phyloP scores from a whole-genome alignment of 2,329 filamentous ascomycete species.

The Ceratocystis harringtonii region DNA sequence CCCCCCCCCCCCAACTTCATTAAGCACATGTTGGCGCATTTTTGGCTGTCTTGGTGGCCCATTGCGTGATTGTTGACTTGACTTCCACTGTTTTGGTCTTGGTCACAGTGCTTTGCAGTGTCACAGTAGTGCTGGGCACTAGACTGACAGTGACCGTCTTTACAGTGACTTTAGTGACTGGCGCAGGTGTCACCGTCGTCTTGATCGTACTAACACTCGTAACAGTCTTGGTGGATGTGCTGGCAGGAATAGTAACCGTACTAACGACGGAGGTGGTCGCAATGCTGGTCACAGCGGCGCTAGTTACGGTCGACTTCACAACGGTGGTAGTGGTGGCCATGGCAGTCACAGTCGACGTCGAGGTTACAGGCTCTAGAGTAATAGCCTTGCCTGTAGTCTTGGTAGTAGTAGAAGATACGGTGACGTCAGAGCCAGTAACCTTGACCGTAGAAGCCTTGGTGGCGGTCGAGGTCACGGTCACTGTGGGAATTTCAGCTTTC shows the following conservation, averaged over 20 bases:
- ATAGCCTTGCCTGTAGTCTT: slow-evolving; percentile 3
- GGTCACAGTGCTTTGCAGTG: slow-evolving; percentile 4
- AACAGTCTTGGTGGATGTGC: not conserved
- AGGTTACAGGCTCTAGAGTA: not conserved
- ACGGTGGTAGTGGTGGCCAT: not conserved
- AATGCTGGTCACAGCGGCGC: slow-evolving; percentile 3
- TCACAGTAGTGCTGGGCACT: not conserved
- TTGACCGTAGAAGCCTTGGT: not conserved
- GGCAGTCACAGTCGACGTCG: not conserved
- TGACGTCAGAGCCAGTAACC: not conserved
- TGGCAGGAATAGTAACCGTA: not conserved
- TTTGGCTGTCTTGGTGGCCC: slow-evolving; percentile 6
- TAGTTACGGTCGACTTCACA: not conserved
- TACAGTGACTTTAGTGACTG: not conserved
- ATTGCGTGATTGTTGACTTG: not conserved
- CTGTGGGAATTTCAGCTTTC: not conserved
- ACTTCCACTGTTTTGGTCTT: slow-evolving; percentile 1
- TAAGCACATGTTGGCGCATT: slow-evolving; percentile 6
- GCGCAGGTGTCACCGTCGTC: not conserved
- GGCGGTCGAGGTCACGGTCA: not conserved
- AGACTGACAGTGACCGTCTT: slow-evolving; percentile 3
- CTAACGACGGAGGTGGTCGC: not conserved
- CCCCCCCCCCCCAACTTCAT: not conserved
- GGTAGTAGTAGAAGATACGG: slow-evolving; percentile 1
- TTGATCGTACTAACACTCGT: not conserved